Conservation (phyloP, 129 eudicot genomes). For the Escallonia herrerae region DNA sequence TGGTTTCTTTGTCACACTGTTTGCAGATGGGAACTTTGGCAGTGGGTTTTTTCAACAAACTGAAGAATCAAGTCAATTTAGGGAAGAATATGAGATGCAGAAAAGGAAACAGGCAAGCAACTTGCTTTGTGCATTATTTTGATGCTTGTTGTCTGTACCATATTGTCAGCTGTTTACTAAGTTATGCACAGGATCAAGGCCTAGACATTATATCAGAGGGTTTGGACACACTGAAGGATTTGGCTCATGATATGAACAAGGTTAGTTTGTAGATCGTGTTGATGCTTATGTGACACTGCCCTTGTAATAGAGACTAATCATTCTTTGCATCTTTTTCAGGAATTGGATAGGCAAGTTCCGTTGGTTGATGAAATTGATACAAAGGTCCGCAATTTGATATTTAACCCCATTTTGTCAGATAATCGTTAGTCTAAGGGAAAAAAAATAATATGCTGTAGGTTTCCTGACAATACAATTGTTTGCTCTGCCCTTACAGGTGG, state of each 20-base stretch:
- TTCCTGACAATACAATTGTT: not conserved
- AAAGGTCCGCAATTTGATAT: constrained; percentile 28
- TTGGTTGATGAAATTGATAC: constrained; percentile 58
- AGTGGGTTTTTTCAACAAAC: constrained; percentile 40
- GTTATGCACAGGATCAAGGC: constrained; percentile 42
- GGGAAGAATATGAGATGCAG: constrained; percentile 54
- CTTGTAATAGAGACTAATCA: not conserved
- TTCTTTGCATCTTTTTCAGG: constrained; percentile 18
- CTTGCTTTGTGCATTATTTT: not conserved
- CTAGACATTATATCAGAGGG: constrained; percentile 57
- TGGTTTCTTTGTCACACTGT: not conserved
- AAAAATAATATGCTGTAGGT: not conserved
- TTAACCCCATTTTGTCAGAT: not conserved
- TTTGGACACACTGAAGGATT: constrained; percentile 49
- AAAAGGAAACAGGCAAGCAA: constrained; percentile 52
- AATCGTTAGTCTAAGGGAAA: not conserved
- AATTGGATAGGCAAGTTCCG: constrained; percentile 64
- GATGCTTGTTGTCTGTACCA: not conserved
- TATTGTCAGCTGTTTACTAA: not conserved
- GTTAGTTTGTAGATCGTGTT: constrained; percentile 9
- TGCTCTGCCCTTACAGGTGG: constrained; percentile 27
- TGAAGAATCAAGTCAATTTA: constrained; percentile 42
- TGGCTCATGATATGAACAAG: constrained; percentile 73
- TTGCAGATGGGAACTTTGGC: constrained; percentile 36
- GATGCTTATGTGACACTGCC: not conserved